Conservation (phyloP, 371 early-diverging fungal species). For the Dichotomocladium elegans region DNA sequence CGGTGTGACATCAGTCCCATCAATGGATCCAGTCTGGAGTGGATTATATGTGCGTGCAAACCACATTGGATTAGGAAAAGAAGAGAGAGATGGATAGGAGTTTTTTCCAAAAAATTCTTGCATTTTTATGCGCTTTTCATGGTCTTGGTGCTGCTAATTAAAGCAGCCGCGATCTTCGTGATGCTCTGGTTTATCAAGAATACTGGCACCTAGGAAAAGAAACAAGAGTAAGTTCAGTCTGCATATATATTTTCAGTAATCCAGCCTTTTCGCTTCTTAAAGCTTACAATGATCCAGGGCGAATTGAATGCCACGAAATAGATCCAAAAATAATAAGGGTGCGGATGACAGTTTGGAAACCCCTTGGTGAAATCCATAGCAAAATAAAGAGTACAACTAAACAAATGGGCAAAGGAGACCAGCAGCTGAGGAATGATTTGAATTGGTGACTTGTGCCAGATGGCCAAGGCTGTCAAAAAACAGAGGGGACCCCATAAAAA, state of each 20-base stretch:
- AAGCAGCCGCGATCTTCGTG: too few species aligned
- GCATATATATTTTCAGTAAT: too few species aligned
- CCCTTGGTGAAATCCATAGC: constrained; percentile 32
- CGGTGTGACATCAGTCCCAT: constrained; percentile 44
- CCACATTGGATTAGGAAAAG: constrained; percentile 36
- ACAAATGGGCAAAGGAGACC: constrained; percentile 42
- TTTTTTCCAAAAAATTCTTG: too few species aligned
- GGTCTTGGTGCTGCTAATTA: too few species aligned
- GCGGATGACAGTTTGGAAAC: constrained; percentile 27
- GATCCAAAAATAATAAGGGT: constrained; percentile 39
- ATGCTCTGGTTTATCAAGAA: too few species aligned
- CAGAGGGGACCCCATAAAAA: constrained; percentile 77
- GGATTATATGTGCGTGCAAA: constrained; percentile 52
- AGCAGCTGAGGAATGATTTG: constrained; percentile 71
- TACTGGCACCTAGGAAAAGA: too few species aligned
- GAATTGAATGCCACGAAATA: constrained; percentile 42
- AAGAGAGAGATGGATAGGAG: not conserved
- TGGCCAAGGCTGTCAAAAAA: constrained; percentile 59
- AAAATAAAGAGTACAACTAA: constrained; percentile 32
- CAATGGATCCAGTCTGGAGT: constrained; percentile 52
- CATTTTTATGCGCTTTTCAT: too few species aligned
- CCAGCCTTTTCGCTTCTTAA: too few species aligned
- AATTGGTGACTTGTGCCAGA: constrained; percentile 52
- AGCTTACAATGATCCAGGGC: constrained; percentile 37
- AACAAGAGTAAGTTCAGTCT: too few species aligned